phyloP scores from a whole-genome alignment of 371 early-diverging fungal species.

The Mucor irregularis region DNA sequence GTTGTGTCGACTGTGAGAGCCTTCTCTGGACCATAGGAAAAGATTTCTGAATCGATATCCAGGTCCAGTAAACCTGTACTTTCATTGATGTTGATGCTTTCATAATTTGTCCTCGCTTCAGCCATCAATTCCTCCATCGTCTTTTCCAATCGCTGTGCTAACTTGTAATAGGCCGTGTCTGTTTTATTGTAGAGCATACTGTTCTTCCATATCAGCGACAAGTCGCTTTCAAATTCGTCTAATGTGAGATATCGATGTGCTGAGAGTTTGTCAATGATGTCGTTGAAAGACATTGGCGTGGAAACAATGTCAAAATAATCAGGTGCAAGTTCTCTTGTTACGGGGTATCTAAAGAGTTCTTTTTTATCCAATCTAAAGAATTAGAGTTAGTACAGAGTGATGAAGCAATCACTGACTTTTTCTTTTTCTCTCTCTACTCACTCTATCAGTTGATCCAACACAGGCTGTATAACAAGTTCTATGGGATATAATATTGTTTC shows the following conservation, averaged over 20 bases:
- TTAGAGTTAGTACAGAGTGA: not conserved
- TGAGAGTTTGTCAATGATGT: slow-evolving; percentile 49
- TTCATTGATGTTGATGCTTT: slow-evolving; percentile 34
- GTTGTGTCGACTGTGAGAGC: not conserved
- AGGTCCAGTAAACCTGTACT: slow-evolving; percentile 50
- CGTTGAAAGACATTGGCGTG: slow-evolving; percentile 60
- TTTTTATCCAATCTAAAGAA: slow-evolving; percentile 37
- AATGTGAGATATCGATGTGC: slow-evolving; percentile 36
- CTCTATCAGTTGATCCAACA: slow-evolving; percentile 69
- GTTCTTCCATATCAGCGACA: slow-evolving; percentile 74
- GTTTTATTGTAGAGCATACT: slow-evolving; percentile 76
- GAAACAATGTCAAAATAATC: slow-evolving; percentile 79
- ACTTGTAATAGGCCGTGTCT: slow-evolving; percentile 71
- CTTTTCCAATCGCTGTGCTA: slow-evolving; percentile 58
- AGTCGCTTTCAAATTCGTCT: slow-evolving; percentile 56
- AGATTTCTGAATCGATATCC: slow-evolving; percentile 55
- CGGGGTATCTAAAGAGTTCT: slow-evolving; percentile 64
- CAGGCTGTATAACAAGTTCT: slow-evolving; percentile 59
- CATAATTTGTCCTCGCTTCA: slow-evolving; percentile 45
- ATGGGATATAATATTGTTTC: slow-evolving; percentile 76
- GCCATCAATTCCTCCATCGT: slow-evolving; percentile 33
- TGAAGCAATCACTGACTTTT: too few relatives aligned
- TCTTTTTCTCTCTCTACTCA: slow-evolving; percentile 31
- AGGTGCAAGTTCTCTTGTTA: slow-evolving; percentile 74
- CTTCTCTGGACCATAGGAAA: slow-evolving; percentile 36